Conservation (phyloP, 2,329 filamentous ascomycete genomes). For the Sporothrix phasma region DNA sequence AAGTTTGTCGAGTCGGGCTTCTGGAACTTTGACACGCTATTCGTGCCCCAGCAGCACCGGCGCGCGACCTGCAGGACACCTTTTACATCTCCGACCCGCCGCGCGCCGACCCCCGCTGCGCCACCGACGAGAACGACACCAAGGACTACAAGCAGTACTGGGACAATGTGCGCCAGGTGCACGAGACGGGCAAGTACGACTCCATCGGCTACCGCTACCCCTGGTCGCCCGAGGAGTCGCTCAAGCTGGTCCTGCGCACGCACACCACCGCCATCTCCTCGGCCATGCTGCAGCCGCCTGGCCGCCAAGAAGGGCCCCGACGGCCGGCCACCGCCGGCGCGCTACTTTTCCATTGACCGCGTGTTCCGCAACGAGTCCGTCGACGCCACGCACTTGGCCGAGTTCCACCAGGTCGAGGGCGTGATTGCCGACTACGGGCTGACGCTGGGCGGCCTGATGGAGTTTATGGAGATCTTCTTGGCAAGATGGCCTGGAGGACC, state of each 20-base stretch:
- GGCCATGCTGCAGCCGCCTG: constrained; percentile 81
- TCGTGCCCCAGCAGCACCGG: constrained; percentile 94
- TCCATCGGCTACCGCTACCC: constrained; percentile 96
- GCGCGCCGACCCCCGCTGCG: constrained; percentile 57
- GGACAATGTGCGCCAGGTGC: constrained; percentile 76
- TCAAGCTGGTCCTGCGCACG: constrained; percentile 81
- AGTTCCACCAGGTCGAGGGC: constrained; percentile 98
- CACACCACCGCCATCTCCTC: constrained; percentile 92
- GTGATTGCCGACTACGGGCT: constrained; percentile 95
- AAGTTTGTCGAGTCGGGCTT: constrained; percentile 93
- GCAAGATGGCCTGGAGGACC: constrained; percentile 75
- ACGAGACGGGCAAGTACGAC: constrained; percentile 84
- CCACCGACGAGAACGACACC: constrained; percentile 40
- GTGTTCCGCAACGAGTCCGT: constrained; percentile 98
- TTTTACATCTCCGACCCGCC: constrained; percentile 90
- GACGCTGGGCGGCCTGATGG: constrained; percentile 85
- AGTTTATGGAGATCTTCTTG: constrained; percentile 50
- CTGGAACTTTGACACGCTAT: constrained; percentile 98
- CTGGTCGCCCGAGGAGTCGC: constrained; percentile 78
- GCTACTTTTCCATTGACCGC: constrained; percentile 96
- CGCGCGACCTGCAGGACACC: constrained; percentile 93
- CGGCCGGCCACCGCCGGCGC: constrained; percentile 55
- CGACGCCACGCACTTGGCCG: constrained; percentile 89
- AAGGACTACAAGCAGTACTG: constrained; percentile 77
- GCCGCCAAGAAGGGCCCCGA: constrained; percentile 64